Base-by-base conservation (phyloP, 257 asterid genomes). In the Anisodus acutangulus region DNA sequence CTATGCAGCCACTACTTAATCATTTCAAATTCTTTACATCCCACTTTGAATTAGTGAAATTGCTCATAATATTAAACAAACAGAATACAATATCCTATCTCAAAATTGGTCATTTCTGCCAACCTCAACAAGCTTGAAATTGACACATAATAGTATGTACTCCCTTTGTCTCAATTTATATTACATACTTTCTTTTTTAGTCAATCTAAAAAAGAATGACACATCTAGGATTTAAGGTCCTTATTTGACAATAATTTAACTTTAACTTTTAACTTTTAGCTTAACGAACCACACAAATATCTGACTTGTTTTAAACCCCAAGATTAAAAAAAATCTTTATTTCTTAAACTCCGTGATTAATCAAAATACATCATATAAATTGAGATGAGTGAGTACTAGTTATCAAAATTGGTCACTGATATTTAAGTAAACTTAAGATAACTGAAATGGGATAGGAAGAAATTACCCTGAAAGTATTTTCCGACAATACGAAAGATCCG, bases 401-500 rank as follows among this genome's bases (percentile, higher is more conserved):
- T 59, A 4, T 17, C 26, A 17, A 59, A 59, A 59, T 59, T 16
- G 64, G 31, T 17, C 26, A 58, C 26, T 58, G 17, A 58, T 13
- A 55, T 16, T 16, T 17, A 59, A 55, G 60, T 55, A 55, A 55
- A 13, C 0, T 13, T 1, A 63, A 16, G 16, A 16, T 35, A 83
- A 79, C n/a, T 55, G n/a, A 37, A 62, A 66, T 13, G 11, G 41
- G 60, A 9, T 53, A 8, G 5, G 72, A 2, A 64, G 49, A 35
- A 88, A 85, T 68, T 91, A 96, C 98, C 99, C 2, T 97, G 98
- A 68, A 96, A 96, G 86, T 94, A 92, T 90, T 94, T 96, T 22
- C 99, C 99, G 71, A 96, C 93, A 84, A 96, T 89, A 68, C 98
- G 99, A 47, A 94, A 89, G 81, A 96, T 92, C 47, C 93, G 98